phyloP scores from a whole-genome alignment of 140 eudicot genomes.

The Bidens hawaiensis region DNA sequence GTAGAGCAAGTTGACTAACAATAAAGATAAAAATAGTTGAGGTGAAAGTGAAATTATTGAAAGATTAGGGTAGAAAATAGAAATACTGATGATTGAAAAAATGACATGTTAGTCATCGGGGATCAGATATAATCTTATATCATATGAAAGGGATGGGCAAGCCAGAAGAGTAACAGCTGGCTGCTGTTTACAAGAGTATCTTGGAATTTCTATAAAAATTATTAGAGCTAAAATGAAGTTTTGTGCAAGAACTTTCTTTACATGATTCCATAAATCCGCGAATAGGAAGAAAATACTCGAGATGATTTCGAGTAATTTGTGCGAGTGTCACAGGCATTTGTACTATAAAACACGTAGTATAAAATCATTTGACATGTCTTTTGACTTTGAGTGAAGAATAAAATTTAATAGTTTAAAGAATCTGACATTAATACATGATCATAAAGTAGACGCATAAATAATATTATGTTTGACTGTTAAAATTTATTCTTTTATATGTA shows the following conservation, averaged over 20 bases:
- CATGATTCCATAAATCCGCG: neutral
- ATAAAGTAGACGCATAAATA: neutral
- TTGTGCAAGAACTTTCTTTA: too few relatives aligned
- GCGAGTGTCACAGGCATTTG: neutral
- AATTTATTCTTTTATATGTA: too few relatives aligned
- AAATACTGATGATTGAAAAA: conserved; percentile 20
- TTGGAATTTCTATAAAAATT: neutral
- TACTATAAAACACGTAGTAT: neutral
- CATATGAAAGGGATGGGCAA: conserved; percentile 21
- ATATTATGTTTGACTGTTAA: neutral
- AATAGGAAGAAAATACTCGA: neutral
- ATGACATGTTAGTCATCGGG: conserved; percentile 13
- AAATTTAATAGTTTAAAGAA: too few relatives aligned
- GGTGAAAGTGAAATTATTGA: neutral
- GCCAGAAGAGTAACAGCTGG: conserved; percentile 37
- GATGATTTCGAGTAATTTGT: neutral
- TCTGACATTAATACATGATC: neutral
- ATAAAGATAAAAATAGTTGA: neutral
- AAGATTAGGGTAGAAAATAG: conserved; percentile 11
- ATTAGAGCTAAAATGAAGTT: neutral
- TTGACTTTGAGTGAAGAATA: neutral
- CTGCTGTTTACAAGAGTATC: neutral
- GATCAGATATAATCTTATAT: neutral
- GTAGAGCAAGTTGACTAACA: neutral
- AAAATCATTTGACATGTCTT: neutral